Evolutionary conservation across 164 flowering plant species (phyloP), one percentile per base, ranked within the genome.

Genomic region (Aristolochia contorta): DNA sequence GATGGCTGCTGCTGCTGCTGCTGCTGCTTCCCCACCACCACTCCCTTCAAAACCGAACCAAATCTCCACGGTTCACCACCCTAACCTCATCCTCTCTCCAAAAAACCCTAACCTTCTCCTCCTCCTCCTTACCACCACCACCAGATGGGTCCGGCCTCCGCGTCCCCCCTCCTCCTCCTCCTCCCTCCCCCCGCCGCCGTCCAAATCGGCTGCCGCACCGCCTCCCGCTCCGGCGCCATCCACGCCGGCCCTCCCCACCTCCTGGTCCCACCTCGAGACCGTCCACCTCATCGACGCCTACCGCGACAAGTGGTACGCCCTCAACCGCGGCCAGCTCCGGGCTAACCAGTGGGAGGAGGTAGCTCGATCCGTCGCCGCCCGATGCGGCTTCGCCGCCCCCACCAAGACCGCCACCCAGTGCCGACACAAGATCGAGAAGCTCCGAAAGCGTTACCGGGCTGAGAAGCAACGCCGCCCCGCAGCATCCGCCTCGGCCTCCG

Each of bases 371-470:
- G 85, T 92, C 65, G 85, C 92, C 59, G 77, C 76, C 15, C 90
- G 87, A 47, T 86, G 86, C 74, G 82, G 79, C 72, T 71, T 60
- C 78, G 74, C 72, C 47, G 74, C 76, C 27, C 82, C 80, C 4
- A 66, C 92, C 41, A 89, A 85, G 65, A 60, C 95, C 64, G 71
- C 91, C 67, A 71, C 78, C 24, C 98, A 92, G 74, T 92, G 98
- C 77, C 91, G 98, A 58, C 96, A 92, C 80, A 92, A 92, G 78
- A 85, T 92, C 72, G 98, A 92, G 82, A 92, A 92, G 76, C 91
- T 92, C 54, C 84, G 98, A 2, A 79, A 82, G 43, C 82, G 98
- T 25, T 85, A 82, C 74, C 85, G 98, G 33, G 54, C 91, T 27
- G 95, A 87, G 77, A 69, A 62, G 24, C 82, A 67, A 62, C 67